Percentiles rank a stretch among this genome's conserved stretches.
Conservation (phyloP, 2,329 filamentous ascomycete species). For the Bipolaris victoriae region DNA sequence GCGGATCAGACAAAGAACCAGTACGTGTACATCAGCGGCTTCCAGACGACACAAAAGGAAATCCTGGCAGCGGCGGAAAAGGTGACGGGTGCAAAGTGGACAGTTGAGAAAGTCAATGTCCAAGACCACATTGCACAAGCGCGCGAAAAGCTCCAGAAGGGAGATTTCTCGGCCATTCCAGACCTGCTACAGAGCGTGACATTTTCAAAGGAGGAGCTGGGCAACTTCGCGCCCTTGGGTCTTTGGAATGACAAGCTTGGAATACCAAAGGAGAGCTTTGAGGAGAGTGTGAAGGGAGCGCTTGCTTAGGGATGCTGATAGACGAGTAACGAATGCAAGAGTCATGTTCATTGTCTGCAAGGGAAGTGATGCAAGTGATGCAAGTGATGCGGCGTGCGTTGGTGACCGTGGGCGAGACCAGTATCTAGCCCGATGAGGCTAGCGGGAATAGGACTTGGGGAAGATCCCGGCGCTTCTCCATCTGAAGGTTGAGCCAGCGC, state of each 20-base stretch:
- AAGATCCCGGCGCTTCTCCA: slow-evolving; percentile 19
- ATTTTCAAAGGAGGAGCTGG: slow-evolving; percentile 28
- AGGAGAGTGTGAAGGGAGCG: slow-evolving; percentile 37
- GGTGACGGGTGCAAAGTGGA: slow-evolving; percentile 59
- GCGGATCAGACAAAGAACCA: slow-evolving; percentile 62
- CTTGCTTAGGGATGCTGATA: background rate
- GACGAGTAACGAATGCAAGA: background rate
- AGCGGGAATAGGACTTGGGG: slow-evolving; percentile 11
- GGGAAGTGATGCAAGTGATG: background rate
- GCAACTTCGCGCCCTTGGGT: slow-evolving; percentile 30
- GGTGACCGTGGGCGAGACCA: background rate
- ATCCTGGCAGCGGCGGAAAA: slow-evolving; percentile 62
- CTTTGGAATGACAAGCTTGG: slow-evolving; percentile 53
- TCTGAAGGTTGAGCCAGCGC: slow-evolving; percentile 14
- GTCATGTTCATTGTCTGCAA: background rate
- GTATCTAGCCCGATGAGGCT: background rate
- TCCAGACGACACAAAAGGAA: slow-evolving; percentile 64
- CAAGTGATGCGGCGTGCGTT: background rate
- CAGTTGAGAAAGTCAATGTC: slow-evolving; percentile 51
- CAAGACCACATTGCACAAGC: slow-evolving; percentile 39
- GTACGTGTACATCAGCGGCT: slow-evolving; percentile 64
- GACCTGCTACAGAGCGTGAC: slow-evolving; percentile 28
- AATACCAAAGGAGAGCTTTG: slow-evolving; percentile 49
- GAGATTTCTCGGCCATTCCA: slow-evolving; percentile 38
- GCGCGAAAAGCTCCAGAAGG: slow-evolving; percentile 46